These are phyloP conservation scores for Phialemonium atrogriseum DNA, from an alignment of 2,329 filamentous ascomycete genomes.

Conservation along the genomic window DNA sequence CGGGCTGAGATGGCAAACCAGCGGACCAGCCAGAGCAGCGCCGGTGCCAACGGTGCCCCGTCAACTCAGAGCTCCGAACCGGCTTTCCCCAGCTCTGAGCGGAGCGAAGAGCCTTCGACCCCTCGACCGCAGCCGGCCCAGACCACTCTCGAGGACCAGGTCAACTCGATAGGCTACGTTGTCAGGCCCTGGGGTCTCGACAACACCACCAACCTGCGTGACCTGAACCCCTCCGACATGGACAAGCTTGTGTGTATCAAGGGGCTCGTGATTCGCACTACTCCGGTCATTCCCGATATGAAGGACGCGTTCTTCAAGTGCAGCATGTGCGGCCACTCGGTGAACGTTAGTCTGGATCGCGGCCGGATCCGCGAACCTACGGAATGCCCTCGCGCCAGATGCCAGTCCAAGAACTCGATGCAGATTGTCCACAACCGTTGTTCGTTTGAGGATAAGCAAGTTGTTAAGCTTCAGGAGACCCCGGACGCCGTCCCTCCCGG, in stretches of 20 bases:
- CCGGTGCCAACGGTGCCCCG: conserved; percentile 34
- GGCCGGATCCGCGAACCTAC: conserved; percentile 95
- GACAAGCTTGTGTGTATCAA: conserved; percentile 94
- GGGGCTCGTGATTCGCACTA: conserved; percentile 90
- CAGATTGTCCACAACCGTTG: conserved; percentile 96
- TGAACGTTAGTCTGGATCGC: conserved; percentile 85
- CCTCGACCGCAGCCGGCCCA: conserved; percentile 32
- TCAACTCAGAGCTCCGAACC: conserved; percentile 62
- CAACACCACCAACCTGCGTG: conserved; percentile 79
- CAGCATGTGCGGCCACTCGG: conserved; percentile 83
- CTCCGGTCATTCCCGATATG: conserved; percentile 97
- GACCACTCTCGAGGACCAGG: conserved; percentile 67
- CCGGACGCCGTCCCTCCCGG: conserved; percentile 91
- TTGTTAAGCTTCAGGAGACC: conserved; percentile 97
- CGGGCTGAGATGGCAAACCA: conserved; percentile 68
- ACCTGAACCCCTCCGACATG: conserved; percentile 91
- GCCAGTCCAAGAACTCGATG: conserved; percentile 88
- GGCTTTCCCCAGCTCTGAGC: conserved; percentile 72
- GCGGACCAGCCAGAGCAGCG: conserved; percentile 52
- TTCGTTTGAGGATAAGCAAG: conserved; percentile 91
- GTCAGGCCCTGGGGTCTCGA: conserved; percentile 87
- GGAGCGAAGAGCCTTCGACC: conserved; percentile 43
- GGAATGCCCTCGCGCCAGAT: conserved; percentile 74
- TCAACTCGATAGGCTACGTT: conserved; percentile 72
- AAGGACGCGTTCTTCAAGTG: conserved; percentile 98